Base-by-base conservation (phyloP, 352 stramenopile genomes). In the Pythium myriotylum region DNA sequence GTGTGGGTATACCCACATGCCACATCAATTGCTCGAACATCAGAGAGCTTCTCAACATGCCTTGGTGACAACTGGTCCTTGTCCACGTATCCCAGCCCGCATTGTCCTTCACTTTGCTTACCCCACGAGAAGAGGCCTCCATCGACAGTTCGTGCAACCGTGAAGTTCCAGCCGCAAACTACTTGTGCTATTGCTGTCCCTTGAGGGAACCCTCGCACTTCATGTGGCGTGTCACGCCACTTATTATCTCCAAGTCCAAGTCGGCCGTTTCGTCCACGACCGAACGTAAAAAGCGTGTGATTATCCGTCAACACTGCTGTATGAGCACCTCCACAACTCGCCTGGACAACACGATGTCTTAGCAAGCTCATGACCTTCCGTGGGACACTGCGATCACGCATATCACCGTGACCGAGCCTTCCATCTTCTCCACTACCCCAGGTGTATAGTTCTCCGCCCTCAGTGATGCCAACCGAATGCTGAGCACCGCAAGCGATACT, bases 1-100 rank as follows among this genome's bases (percentile, higher is more conserved):
- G 86, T 97, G 70, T 97, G 91, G 10, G 84, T 97, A 63, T 95
- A 92, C 17, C 89, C 89, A 43, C 81, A 94, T 8, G 83, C 82
- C 27, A 96, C 65, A 45, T 92, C 79, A 3, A 92, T 56, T n/a
- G 87, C 69, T 17, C 60, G 27, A 26, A 54, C 48, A 48, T 72
- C 77, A 6, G 55, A 50, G 1, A 89, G 68, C 27, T 76, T 79
- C 19, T 89, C 77, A 14, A 91, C 68, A 16, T 64, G 62, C 12
- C 70, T 68, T n/a, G 84, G 84, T 20, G 85, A 68, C n/a, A 86
- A 54, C 61, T 94, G 83, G 52, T 94, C 85, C 35, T 90, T 86
- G 52, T 94, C 85, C 13, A 89, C 55, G 47, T 91, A 93, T 20
- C 81, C 81, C 22, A 96, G 68, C 13, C 86, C 89, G 50, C 90